Evolutionary conservation across 2,329 filamentous ascomycete species (phyloP), one percentile per base, ranked within the genome.

Genomic region (Hymenotorrendiella dingleyae): DNA sequence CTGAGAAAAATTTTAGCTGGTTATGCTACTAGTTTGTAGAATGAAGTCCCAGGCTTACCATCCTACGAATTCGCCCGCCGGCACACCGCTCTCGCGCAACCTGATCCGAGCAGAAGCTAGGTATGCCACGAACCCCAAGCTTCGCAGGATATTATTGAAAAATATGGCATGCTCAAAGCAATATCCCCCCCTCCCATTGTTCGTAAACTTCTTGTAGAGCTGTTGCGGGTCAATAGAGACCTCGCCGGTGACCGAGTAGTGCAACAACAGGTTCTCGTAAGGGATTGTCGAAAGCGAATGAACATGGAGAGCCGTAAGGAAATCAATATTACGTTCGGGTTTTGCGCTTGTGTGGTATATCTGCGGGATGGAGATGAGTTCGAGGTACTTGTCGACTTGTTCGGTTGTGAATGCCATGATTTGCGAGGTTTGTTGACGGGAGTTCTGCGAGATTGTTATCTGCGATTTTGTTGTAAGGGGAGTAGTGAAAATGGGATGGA

Each of bases 101-200:
- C 19, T 21, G 32, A 11, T n/a, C 16, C 14, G 20, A 17, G 32
- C 3, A 17, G 9, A 21, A 20, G 12, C n/a, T 12, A n/a, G 5
- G 7, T 21, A 20, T 9, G 10, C 69, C 12, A 62, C 56, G 40
- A 73, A 79, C 1, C 73, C 73, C n/a, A 78, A 52, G 2, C 63
- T 69, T 14, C 68, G 61, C 4, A 80, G 63, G 10, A 77, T 58
- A 48, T 75, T 65, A 50, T 71, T 67, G 51, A 79, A 77, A 16
- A 81, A 65, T 30, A 77, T 66, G 41, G 66, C 72, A 20, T 67
- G 67, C 54, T 80, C 76, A 67, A 82, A 75, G 61, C 76, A 82
- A 57, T 81, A 82, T 0, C 78, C 77, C 14, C 78, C 78, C 40
- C 68, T 56, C 4, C 68, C 63, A 35, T 54, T 37, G 1, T 19